phyloP scores from a whole-genome alignment of 768 basidiomycete genomes.

The Boletus sp. region DNA sequence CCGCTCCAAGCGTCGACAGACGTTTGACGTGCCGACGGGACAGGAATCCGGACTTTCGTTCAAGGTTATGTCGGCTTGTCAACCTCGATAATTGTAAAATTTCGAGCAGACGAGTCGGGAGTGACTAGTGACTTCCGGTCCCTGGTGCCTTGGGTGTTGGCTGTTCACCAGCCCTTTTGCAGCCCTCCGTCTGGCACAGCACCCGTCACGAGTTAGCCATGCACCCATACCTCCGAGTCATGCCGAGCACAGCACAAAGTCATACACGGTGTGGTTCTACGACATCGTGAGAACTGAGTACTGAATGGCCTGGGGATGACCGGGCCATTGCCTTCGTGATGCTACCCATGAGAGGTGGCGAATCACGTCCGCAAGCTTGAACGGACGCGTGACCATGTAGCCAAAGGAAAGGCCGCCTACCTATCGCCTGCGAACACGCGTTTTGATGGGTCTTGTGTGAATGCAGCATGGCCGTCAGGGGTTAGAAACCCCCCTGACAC shows the following conservation, averaged over 20 bases:
- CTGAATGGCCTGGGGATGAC: background rate
- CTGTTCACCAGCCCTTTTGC: conserved; percentile 12
- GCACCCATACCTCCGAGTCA: conserved; percentile 1
- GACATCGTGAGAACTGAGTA: background rate
- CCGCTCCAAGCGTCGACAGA: background rate
- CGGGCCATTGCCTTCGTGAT: background rate
- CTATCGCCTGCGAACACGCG: conserved; percentile 14
- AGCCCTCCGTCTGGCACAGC: conserved; percentile 2
- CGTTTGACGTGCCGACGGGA: background rate
- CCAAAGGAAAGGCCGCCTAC: conserved; percentile 7
- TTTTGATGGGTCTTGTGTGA: conserved; percentile 21
- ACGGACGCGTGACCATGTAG: background rate
- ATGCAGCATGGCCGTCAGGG: conserved; percentile 25
- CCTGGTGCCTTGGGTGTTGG: conserved; percentile 22
- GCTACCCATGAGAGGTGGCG: background rate
- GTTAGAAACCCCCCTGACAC: conserved; percentile 13
- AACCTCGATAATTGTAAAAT: background rate
- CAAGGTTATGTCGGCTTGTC: background rate
- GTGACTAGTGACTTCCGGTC: too few relatives aligned
- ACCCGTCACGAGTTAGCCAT: conserved; percentile 10
- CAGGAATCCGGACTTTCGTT: background rate
- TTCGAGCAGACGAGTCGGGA: too few relatives aligned
- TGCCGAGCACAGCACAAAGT: background rate
- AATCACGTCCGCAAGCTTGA: conserved; percentile 2
- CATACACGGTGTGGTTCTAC: background rate